These are phyloP conservation scores for Sechiopsis laciniata DNA, from an alignment of 306 rosid genomes.

Conservation along the genomic window DNA sequence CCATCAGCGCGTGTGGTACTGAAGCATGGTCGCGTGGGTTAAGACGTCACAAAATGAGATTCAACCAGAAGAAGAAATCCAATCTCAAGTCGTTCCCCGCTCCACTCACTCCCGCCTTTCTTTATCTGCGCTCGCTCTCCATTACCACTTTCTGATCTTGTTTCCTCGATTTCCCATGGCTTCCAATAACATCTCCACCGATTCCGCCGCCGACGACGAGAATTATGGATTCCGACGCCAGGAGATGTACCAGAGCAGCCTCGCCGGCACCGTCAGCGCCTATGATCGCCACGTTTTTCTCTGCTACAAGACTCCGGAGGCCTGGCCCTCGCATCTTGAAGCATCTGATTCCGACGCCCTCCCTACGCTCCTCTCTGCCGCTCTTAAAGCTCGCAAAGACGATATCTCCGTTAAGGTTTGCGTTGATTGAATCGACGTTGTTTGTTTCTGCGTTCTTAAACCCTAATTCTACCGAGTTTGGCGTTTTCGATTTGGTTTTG, in stretches of 20 bases:
- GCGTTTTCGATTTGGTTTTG: constrained; percentile 2
- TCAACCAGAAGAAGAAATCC: too few species aligned
- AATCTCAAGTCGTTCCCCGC: too few species aligned
- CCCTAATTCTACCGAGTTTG: neutral
- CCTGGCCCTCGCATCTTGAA: constrained; percentile 73
- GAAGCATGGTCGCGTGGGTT: too few species aligned
- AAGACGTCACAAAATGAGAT: too few species aligned
- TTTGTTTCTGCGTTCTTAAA: neutral
- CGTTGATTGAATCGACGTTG: neutral
- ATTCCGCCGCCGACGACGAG: constrained; percentile 29
- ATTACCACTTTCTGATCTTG: neutral
- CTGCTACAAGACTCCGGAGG: constrained; percentile 63
- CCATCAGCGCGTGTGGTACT: too few species aligned
- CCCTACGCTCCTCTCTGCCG: constrained; percentile 45
- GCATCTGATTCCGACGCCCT: constrained; percentile 60
- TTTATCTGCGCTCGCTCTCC: too few species aligned
- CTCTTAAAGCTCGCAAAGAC: constrained; percentile 55
- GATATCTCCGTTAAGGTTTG: constrained; percentile 26
- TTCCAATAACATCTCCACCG: constrained; percentile 31
- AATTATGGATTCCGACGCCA: constrained; percentile 67
- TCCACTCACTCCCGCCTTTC: too few species aligned
- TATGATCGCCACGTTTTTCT: constrained; percentile 87
- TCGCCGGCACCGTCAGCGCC: constrained; percentile 58
- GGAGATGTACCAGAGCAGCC: constrained; percentile 67
- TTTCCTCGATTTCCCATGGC: constrained; percentile 31